Evolutionary conservation across 768 basidiomycete genomes (phyloP), one percentile per base, ranked within the genome.

Genomic region (Agrocybe chaxingu): DNA sequence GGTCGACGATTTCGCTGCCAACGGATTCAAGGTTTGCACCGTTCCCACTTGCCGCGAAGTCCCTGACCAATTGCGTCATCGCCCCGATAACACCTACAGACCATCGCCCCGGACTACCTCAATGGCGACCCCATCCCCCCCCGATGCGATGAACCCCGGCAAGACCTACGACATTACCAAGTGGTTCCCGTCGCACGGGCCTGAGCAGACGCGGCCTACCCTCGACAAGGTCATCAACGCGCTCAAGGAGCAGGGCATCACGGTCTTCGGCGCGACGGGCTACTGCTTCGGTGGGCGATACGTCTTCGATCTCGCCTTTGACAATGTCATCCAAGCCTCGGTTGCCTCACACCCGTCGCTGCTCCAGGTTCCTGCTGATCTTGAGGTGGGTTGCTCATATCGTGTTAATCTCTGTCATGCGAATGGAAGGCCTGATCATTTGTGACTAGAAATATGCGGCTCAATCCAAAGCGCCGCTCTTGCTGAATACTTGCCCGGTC

Each of bases 231-330:
- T 85, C 39, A 71, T 87, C 31, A 64, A 61, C 3, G 78, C 70
- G 0, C 74, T 91, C 52, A 83, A 81, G 61, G 76, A 66, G 31
- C 59, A 78, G 53, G 88, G 87, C 1, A 70, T 89, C 16, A 80
- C 71, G 1, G 62, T 62, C 6, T 76, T 90, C 50, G 85, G 70
- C 0, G 80, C 82, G 0, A 76, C 77, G 4, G 86, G 85, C 3
- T 89, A 82, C 70, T 91, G 89, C 70, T 83, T 78, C 48, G 84
- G 85, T 52, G 86, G 65, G 10, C 80, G 82, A 42, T 80, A 80
- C 47, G 75, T 73, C 36, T 82, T 85, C 69, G 76, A 87, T 57
- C 74, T 86, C 46, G 81, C 81, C 2, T 78, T 84, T 57, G 79
- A 81, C 2, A 72, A 75, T 52, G 52, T 72, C 42, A 70, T 80